Base-by-base conservation (phyloP, 2,329 filamentous ascomycete species). In the Fusarium oxysporum region DNA sequence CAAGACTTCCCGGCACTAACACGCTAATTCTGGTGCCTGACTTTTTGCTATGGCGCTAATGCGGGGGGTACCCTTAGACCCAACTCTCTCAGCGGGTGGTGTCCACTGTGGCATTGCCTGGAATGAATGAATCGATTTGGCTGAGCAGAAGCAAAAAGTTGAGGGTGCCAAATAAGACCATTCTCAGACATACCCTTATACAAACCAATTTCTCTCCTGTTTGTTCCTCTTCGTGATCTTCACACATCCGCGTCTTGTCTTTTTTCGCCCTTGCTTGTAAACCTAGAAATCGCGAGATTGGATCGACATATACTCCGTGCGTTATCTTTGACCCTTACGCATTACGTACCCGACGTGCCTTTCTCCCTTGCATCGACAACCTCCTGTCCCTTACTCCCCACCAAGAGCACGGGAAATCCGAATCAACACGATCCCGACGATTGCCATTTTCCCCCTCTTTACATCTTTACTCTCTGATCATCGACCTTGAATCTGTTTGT, bases 1-100 rank as follows among this genome's bases (percentile, higher is more conserved):
- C 28, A 51, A 25, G 47, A 56, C 44, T 23, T 40, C 62, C 68
- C 45, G 68, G 55, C 57, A 74, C 69, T 73, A 73, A 64, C 57
- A 67, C 57, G 62, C 71, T 69, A 76, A 71, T 51, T 47, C 44
- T 53, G 68, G 74, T 76, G 68, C 73, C 73, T 74, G 69, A 56
- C 58, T 56, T 57, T 43, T 38, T 61, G 51, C 48, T 72, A 54
- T 58, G 40, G 63, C 74, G 72, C 74, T 76, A 76, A 76, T 74
- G 74, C 75, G 65, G 62, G 58, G 62, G 58, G 51, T 28, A 60
- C 65, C 55, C 50, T n/a, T 50, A 59, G 57, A 37, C 57, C 63
- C 55, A 58, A 48, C 55, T 58, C 32, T 56, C 32, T 57, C 43
- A 50, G 43, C 55, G 23, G 55, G 23, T 48, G 35, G 60, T 40